Conservation (phyloP, 352 stramenopile species). For the Paralagenidium karlingii region DNA sequence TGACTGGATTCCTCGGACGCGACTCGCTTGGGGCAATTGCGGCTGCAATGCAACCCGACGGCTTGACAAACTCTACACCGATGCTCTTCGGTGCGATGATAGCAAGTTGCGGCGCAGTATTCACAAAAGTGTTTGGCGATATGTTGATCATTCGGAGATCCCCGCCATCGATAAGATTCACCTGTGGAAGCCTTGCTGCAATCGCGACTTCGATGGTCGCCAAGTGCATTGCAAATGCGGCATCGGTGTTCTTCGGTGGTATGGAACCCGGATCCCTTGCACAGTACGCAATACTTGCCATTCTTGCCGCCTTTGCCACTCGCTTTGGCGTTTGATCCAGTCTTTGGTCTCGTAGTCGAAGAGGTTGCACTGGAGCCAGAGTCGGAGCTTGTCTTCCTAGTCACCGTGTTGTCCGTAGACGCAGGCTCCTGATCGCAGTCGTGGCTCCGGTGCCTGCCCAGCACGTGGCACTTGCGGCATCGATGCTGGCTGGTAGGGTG, state of each 20-base stretch:
- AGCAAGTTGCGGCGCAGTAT: constrained; percentile 32
- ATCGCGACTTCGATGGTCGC: constrained; percentile 38
- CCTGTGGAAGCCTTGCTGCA: constrained; percentile 14
- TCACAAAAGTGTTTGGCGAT: constrained; percentile 40
- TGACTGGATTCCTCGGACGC: too few relatives aligned
- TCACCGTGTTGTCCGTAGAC: too few relatives aligned
- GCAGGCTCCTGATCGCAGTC: constrained; percentile 17
- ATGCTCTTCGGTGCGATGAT: constrained; percentile 46
- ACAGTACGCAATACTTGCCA: constrained; percentile 47
- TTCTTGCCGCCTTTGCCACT: constrained; percentile 15
- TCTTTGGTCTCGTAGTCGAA: constrained; percentile 4
- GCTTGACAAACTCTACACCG: constrained; percentile 48
- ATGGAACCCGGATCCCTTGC: constrained; percentile 34
- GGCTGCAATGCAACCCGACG: constrained; percentile 46
- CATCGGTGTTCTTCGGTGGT: constrained; percentile 45
- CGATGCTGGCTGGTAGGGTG: constrained; percentile 49
- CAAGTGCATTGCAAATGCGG: constrained; percentile 32
- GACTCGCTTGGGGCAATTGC: constrained; percentile 37
- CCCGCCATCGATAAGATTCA: constrained; percentile 24
- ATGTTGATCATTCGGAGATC: constrained; percentile 19
- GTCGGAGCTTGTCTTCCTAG: background rate
- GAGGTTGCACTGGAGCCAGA: constrained; percentile 1
- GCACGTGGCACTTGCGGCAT: constrained; percentile 42
- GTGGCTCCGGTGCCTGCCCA: constrained; percentile 46
- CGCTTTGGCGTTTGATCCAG: background rate